phyloP scores from a whole-genome alignment of 2,329 filamentous ascomycete genomes.

The Colletotrichum camelliae region DNA sequence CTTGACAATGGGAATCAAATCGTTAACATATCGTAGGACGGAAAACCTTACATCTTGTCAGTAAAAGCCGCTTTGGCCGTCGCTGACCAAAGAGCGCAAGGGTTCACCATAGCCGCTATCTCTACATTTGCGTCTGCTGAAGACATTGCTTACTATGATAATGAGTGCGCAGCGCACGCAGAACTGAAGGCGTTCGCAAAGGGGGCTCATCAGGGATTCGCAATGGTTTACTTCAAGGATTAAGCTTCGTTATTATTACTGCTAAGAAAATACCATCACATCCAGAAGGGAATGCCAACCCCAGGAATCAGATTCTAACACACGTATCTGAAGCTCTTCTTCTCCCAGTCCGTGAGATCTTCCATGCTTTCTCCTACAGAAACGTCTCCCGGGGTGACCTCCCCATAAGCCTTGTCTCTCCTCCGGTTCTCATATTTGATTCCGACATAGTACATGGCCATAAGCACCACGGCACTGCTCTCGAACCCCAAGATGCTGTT shows the following conservation, averaged over 20 bases:
- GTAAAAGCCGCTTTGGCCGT: slow-evolving; percentile 54
- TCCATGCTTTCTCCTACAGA: background rate
- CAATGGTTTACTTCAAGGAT: slow-evolving; percentile 58
- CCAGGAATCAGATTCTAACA: background rate
- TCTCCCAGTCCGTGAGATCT: background rate
- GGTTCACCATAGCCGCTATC: slow-evolving; percentile 61
- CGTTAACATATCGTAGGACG: slow-evolving; percentile 49
- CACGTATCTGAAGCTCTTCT: background rate
- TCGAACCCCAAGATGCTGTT: slow-evolving; percentile 61
- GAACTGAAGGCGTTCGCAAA: slow-evolving; percentile 36
- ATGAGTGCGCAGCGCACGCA: slow-evolving; percentile 37
- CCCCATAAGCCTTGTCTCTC: slow-evolving; percentile 12
- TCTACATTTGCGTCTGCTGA: slow-evolving; percentile 61
- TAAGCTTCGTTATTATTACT: rapidly evolving
- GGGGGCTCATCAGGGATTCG: slow-evolving; percentile 38
- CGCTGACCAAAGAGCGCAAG: slow-evolving; percentile 60
- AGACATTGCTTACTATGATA: slow-evolving; percentile 69
- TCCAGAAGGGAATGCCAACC: background rate
- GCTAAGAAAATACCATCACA: background rate
- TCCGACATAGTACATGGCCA: background rate
- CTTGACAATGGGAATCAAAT: background rate
- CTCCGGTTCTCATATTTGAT: background rate
- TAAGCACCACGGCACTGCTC: background rate
- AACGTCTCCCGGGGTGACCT: background rate
- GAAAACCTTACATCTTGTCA: slow-evolving; percentile 64